Evolutionary conservation across 2,329 filamentous ascomycete genomes (phyloP).

Genomic region (Colletotrichum tropicicola): DNA sequence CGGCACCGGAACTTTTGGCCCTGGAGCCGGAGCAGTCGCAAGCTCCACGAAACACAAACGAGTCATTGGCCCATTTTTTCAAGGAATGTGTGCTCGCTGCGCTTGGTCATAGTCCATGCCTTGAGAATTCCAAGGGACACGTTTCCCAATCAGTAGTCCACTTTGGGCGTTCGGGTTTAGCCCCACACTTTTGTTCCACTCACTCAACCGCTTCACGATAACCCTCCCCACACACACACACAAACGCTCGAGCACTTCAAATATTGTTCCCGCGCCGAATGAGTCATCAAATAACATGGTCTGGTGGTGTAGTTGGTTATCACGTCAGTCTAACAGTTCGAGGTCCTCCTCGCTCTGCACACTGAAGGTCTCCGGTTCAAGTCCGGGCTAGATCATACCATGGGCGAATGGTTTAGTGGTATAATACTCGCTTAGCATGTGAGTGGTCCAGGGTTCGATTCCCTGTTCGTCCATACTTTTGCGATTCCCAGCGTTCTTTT

Average conservation of each 20-base stretch:
- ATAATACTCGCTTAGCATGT: slow-evolving; percentile 19
- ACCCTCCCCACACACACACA: not conserved
- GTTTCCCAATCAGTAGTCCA: no score
- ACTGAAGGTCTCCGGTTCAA: slow-evolving; percentile 32
- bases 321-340: slow-evolving; percentile 55
- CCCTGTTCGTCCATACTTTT: slow-evolving; percentile 9
- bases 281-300: slow-evolving; percentile 9
- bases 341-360: not conserved
- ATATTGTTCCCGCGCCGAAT: rapidly evolving
- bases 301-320: slow-evolving; percentile 53
- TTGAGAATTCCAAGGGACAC: no score
- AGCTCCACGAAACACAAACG: no score
- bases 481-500: not conserved
- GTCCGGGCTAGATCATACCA: slow-evolving; percentile 17
- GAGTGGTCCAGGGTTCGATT: slow-evolving; percentile 17
- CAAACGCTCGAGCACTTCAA: not conserved
- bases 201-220: not conserved
- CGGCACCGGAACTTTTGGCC: no score
- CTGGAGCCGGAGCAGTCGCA: no score
- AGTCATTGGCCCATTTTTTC: no score
- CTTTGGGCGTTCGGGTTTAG: no score
- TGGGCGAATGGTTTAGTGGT: slow-evolving; percentile 16
- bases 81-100: no score
- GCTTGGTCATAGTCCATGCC: no score
- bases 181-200: no score